phyloP scores from a whole-genome alignment of 148 eudicot genomes.

The Oxyria digyna region DNA sequence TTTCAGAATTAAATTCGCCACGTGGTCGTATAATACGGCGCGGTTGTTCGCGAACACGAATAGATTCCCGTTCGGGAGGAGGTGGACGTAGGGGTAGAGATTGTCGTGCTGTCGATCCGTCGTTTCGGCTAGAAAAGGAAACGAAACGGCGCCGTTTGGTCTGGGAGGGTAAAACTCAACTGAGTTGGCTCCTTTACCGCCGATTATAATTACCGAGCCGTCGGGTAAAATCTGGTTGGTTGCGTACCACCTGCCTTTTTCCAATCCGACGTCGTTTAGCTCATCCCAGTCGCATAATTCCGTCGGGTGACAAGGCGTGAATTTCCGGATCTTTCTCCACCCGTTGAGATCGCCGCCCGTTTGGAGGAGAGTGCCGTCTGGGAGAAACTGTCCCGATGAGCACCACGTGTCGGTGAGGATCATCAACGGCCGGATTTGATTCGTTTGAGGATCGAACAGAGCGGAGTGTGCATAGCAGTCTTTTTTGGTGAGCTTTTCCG shows the following conservation, averaged over 20 bases:
- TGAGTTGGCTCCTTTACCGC: constrained; percentile 39
- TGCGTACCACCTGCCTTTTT: constrained; percentile 67
- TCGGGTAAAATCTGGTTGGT: constrained; percentile 73
- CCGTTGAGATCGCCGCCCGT: constrained; percentile 80
- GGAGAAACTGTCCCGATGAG: constrained; percentile 89
- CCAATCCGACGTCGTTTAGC: constrained; percentile 33
- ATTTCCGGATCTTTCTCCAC: constrained; percentile 41
- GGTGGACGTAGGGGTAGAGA: constrained; percentile 78
- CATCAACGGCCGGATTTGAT: constrained; percentile 43
- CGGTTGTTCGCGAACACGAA: constrained; percentile 68
- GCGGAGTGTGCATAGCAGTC: constrained; percentile 89
- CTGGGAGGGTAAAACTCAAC: constrained; percentile 64
- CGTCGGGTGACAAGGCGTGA: constrained; percentile 41
- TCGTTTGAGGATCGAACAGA: constrained; percentile 45
- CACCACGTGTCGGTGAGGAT: constrained; percentile 98
- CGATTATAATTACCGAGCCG: constrained; percentile 58
- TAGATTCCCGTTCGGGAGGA: constrained; percentile 57
- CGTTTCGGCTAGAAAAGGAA: constrained; percentile 44
- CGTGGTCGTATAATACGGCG: constrained; percentile 55
- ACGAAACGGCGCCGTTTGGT: constrained; percentile 28
- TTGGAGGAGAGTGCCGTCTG: constrained; percentile 84
- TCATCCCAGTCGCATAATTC: constrained; percentile 77
- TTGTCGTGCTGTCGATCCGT: constrained; percentile 73
- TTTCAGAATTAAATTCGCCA: constrained; percentile 16
- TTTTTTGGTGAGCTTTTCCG: constrained; percentile 18